Base-by-base conservation (phyloP, 352 stramenopile genomes). In the Chrysophaeum taylorii region DNA sequence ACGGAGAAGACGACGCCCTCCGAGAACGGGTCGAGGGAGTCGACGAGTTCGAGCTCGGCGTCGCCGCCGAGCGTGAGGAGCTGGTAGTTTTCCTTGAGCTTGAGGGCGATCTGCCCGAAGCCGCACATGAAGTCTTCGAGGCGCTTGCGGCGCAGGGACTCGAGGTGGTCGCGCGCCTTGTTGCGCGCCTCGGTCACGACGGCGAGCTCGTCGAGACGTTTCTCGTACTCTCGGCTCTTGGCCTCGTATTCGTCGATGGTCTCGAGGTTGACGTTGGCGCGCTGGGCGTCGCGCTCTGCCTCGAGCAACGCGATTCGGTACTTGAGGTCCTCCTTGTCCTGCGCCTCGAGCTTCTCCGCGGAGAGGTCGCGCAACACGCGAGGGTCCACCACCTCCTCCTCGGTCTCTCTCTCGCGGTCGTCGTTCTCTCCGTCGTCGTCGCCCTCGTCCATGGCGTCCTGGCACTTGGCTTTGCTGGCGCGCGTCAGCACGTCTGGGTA, bases 51-150 rank as follows among this genome's bases (percentile, higher is more conserved):
- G 25, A 99, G 79, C 76, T 99, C 95, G 5, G 96, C 96, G 80
- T 99, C 95, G 41, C 81, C 82, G 45, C 82, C 82, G 41, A 91
- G 73, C 41, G 82, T 90, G 64, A 92, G 89, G 92, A 98, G 98
- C 81, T 98, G 94, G 75, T 98, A 99, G 95, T 99, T 99, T 75
- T 99, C 96, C 84, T 99, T 99, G 25, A 99, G 84, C 78, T 99
- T 98, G 43, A 99, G 84, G 35, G 95, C 98, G 81, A 99, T 99
- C 27, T 85, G 77, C 36, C 90, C 90, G 81, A 99, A 99, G 12
- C 96, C 96, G 31, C 92, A 85, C 95, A 99, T 99, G 77, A 99
- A 99, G 78, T 97, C 95, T 64, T 97, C 92, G 29, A 99, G 84
- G 25, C 96, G 90, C 73, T 97, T 88, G 52, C 92, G 89, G 42